Conservation (phyloP, 208 protist species). For the Trypanosoma melophagium region DNA sequence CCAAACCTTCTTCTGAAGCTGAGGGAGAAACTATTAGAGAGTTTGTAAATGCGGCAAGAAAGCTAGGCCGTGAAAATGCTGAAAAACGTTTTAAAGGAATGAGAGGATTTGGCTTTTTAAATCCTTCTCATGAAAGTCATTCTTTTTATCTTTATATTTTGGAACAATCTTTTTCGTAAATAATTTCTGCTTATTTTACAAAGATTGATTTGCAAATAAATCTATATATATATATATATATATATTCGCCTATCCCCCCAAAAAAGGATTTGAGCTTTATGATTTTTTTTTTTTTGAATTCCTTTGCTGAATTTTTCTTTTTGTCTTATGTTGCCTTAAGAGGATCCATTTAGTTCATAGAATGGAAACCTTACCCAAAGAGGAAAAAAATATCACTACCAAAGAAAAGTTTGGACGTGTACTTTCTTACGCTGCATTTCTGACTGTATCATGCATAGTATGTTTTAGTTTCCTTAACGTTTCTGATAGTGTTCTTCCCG, state of each 20-base stretch:
- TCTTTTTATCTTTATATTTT: slow-evolving; percentile 74
- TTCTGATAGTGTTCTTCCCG: slow-evolving; percentile 8
- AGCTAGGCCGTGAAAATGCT: slow-evolving; percentile 64
- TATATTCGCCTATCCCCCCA: too few relatives aligned
- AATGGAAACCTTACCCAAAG: slow-evolving; percentile 2
- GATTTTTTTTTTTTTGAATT: slow-evolving; percentile 16
- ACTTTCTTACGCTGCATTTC: slow-evolving; percentile 11
- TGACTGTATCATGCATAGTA: slow-evolving; percentile 16
- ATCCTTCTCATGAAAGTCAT: slow-evolving; percentile 59
- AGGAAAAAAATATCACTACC: not conserved
- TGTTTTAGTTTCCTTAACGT: slow-evolving; percentile 24
- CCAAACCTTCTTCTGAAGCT: slow-evolving; percentile 44
- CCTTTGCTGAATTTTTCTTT: slow-evolving; percentile 13
- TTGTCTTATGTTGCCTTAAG: slow-evolving; percentile 30
- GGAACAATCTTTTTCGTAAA: slow-evolving; percentile 8
- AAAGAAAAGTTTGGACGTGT: not conserved
- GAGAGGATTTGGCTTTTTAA: slow-evolving; percentile 82
- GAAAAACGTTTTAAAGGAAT: slow-evolving; percentile 66
- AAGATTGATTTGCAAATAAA: too few relatives aligned
- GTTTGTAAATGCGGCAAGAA: slow-evolving; percentile 58
- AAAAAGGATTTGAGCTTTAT: too few relatives aligned
- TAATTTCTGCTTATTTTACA: not conserved
- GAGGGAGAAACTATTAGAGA: slow-evolving; percentile 68
- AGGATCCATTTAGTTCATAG: not conserved
- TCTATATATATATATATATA: too few relatives aligned